Conservation (phyloP, 208 protist species). For the Trypanosoma vivax region DNA sequence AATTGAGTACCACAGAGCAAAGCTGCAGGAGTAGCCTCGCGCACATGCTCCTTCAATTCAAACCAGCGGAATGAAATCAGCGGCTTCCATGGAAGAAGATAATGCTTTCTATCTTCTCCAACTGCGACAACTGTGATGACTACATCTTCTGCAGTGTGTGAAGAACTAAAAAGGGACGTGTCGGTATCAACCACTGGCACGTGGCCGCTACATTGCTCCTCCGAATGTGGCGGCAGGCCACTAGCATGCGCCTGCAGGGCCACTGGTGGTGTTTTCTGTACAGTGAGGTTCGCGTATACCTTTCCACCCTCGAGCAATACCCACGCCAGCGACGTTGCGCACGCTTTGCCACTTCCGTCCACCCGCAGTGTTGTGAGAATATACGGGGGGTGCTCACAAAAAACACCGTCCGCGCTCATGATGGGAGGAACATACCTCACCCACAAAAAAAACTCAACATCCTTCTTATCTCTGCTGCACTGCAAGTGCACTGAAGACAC, state of each 20-base stretch:
- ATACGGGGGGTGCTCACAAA: slow-evolving; percentile 14
- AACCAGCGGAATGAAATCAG: slow-evolving; percentile 62
- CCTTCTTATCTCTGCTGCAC: neutral
- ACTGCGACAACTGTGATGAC: slow-evolving; percentile 13
- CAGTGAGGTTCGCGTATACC: slow-evolving; percentile 8
- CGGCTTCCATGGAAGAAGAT: slow-evolving; percentile 34
- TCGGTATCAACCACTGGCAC: neutral
- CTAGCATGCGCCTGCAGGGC: neutral
- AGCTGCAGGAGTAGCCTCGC: slow-evolving; percentile 28
- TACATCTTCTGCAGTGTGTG: neutral
- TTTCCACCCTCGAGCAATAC: neutral
- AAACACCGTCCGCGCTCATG: slow-evolving; percentile 5
- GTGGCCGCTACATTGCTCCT: neutral
- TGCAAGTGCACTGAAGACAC: slow-evolving; percentile 11
- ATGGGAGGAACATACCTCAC: slow-evolving; percentile 1
- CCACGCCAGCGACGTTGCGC: slow-evolving; percentile 7
- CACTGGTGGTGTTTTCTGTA: neutral
- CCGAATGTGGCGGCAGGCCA: neutral
- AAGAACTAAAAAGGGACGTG: neutral
- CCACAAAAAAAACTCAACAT: slow-evolving; percentile 4
- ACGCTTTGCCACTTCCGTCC: neutral
- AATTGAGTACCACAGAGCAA: neutral
- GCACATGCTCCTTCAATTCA: slow-evolving; percentile 42
- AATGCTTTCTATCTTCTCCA: neutral
- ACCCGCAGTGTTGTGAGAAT: slow-evolving; percentile 12